Base-by-base conservation (phyloP, 2,329 filamentous ascomycete species). In the Magnaporthiopsis rhizophila region DNA sequence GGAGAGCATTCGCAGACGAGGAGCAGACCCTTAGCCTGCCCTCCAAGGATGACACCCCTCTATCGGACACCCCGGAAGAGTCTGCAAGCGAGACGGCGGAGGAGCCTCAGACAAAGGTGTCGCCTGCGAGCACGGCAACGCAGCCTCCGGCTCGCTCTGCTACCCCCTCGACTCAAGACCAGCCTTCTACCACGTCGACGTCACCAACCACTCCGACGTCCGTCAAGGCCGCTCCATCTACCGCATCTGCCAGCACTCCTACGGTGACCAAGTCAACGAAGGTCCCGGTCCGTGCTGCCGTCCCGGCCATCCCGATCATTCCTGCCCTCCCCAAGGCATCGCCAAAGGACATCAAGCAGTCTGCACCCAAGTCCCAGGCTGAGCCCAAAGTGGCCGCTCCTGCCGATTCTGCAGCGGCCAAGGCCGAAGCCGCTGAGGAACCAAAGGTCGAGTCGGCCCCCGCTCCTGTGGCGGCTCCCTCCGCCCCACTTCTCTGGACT, bases 241-340 rank as follows among this genome's bases (percentile, higher is more conserved):
- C 69, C 60, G 61, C 68, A 38, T 62, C 61, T 50, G 62, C 69
- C 13, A 71, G 70, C 18, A 62, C 67, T 11, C 71, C 70, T 18
- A 68, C 74, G 13, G 64, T 60, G 8, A 69, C 71, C 1, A 74
- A 73, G 45, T 57, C 70, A 12, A 66, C 66, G 26, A 78, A 72
- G 69, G 70, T 69, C 59, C 70, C 68, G 56, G 69, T 68, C 56
- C 78, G 77, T 11, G 66, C 76, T 18, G 73, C 75, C 26, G 70
- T 75, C 6, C 77, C 78, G 13, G 78, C 78, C 1, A 68, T 80
- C 58, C 81, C 81, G 3, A 74, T 80, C n/a, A 66, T 84, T 28
- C 82, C 82, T 9, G 77, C 73, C 45, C 68, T 82, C 11, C 80
- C 81, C 8, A 83, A 80, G 70, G 63, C 71, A 15, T 70, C 67